These are phyloP conservation scores for Drechslerella dactyloides DNA, from an alignment of 2,329 filamentous ascomycete genomes.

Conservation along the genomic window DNA sequence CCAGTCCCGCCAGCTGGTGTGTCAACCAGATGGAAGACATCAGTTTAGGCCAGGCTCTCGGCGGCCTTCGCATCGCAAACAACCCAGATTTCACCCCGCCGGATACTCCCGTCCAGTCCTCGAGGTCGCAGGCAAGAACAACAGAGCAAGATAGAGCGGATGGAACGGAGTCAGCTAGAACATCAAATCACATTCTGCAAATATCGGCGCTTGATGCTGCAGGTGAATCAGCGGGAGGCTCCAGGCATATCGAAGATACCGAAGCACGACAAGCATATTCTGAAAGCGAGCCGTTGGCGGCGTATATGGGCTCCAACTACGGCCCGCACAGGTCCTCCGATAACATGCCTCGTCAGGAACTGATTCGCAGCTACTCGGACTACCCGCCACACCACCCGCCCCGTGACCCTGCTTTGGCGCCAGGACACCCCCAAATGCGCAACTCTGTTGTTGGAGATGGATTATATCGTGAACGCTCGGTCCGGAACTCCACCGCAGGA, in stretches of 20 bases:
- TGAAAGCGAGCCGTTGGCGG: conserved; percentile 20
- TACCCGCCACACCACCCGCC: conserved; percentile 22
- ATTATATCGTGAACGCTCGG: conserved; percentile 40
- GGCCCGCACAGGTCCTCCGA: conserved; percentile 18
- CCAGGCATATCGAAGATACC: conserved; percentile 6
- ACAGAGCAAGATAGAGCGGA: conserved; percentile 16
- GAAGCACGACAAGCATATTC: conserved; percentile 19
- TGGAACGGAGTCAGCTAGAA: conserved; percentile 12
- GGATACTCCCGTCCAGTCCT: conserved; percentile 40
- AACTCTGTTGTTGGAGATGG: conserved; percentile 46
- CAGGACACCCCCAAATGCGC: conserved; percentile 35
- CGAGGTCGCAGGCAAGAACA: conserved; percentile 27
- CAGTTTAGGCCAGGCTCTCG: conserved; percentile 88
- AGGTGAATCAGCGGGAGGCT: conserved; percentile 10
- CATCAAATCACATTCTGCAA: conserved; percentile 1
- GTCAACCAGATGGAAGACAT: conserved; percentile 77
- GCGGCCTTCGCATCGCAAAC: conserved; percentile 94
- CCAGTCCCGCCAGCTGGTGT: conserved; percentile 4
- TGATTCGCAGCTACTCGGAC: conserved; percentile 34
- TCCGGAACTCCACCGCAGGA: conserved; percentile 17
- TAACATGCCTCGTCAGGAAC: conserved; percentile 12
- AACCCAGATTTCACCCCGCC: conserved; percentile 62
- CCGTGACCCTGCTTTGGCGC: conserved; percentile 24
- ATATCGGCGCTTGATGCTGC: conserved; percentile 12
- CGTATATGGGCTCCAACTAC: conserved; percentile 19